A percentile compares a stretch with the other conserved stretches of the same genome.
Evolutionary conservation across 345 rosid genomes (phyloP).

Genomic region (Brassica nigra): DNA sequence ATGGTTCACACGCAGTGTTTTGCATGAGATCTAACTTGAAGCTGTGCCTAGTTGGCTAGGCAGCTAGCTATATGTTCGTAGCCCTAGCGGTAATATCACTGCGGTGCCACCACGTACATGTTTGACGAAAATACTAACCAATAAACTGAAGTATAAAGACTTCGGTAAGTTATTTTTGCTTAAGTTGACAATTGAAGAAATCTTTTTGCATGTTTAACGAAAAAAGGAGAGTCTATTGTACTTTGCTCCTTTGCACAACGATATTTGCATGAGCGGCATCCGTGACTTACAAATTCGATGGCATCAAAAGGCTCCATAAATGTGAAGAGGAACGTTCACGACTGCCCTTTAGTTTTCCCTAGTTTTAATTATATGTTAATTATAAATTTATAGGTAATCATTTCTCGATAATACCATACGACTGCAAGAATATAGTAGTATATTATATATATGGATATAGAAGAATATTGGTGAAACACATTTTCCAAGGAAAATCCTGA

Average conservation of each 20-base stretch:
- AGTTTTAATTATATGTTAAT: too few relatives aligned
- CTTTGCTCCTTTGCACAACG: not conserved
- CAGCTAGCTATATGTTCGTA: not conserved
- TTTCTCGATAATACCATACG: too few relatives aligned
- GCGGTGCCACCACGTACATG: not conserved
- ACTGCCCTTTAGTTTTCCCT: not conserved
- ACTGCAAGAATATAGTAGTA: too few relatives aligned
- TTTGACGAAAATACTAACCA: not conserved
- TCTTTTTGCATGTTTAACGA: slow-evolving; percentile 9
- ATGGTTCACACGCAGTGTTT: too few relatives aligned
- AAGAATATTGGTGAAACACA: not conserved
- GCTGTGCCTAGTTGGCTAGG: too few relatives aligned
- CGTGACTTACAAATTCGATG: not conserved
- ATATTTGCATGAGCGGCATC: not conserved
- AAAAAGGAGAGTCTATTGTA: slow-evolving; percentile 14
- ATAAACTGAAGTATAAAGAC: not conserved
- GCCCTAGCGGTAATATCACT: not conserved
- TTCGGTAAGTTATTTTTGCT: not conserved
- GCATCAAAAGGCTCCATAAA: slow-evolving; percentile 18
- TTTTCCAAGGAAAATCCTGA: slow-evolving; percentile 5
- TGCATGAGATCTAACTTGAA: too few relatives aligned
- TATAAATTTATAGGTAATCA: too few relatives aligned
- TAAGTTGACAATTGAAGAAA: not conserved
- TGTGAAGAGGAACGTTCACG: slow-evolving; percentile 6
- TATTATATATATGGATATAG: too few relatives aligned